Evolutionary conservation across 164 flowering plant species (phyloP).

Genomic region (Berberis thunbergii): DNA sequence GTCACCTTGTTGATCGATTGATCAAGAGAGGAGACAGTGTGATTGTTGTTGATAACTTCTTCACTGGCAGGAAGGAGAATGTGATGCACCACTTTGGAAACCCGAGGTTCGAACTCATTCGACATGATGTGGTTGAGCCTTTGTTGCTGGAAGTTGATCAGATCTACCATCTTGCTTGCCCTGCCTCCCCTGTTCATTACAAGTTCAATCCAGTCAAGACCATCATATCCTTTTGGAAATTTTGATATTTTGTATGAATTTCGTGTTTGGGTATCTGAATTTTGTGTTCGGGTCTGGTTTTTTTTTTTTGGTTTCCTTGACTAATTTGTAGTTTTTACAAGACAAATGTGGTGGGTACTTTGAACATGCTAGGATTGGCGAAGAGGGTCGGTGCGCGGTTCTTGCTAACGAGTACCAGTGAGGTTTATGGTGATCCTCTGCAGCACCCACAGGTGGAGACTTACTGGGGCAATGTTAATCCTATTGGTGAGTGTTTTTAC

Average conservation of each 20-base stretch:
- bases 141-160: slow-evolving; percentile 87
- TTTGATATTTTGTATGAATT: slow-evolving; percentile 3
- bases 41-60: slow-evolving; percentile 87
- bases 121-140: slow-evolving; percentile 91
- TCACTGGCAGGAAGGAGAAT: slow-evolving; percentile 88
- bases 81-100: slow-evolving; percentile 82
- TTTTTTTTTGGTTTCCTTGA: slow-evolving; percentile 19
- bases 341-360: slow-evolving; percentile 97
- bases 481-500: slow-evolving; percentile 51
- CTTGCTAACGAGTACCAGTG: slow-evolving; percentile 90
- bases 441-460: slow-evolving; percentile 92
- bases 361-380: slow-evolving; percentile 95
- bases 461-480: slow-evolving; percentile 98
- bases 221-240: slow-evolving; percentile 54
- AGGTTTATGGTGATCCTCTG: slow-evolving; percentile 96
- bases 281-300: background rate
- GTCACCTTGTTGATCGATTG: slow-evolving; percentile 79
- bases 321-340: slow-evolving; percentile 34
- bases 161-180: slow-evolving; percentile 95
- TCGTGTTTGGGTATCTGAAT: background rate
- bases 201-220: slow-evolving; percentile 93
- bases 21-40: slow-evolving; percentile 78
- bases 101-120: slow-evolving; percentile 77
- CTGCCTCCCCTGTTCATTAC: slow-evolving; percentile 94
- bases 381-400: slow-evolving; percentile 93